These are phyloP conservation scores for Peniophora sp. DNA, from an alignment of 1,284 basidiomycete species.

Conservation along the genomic window DNA sequence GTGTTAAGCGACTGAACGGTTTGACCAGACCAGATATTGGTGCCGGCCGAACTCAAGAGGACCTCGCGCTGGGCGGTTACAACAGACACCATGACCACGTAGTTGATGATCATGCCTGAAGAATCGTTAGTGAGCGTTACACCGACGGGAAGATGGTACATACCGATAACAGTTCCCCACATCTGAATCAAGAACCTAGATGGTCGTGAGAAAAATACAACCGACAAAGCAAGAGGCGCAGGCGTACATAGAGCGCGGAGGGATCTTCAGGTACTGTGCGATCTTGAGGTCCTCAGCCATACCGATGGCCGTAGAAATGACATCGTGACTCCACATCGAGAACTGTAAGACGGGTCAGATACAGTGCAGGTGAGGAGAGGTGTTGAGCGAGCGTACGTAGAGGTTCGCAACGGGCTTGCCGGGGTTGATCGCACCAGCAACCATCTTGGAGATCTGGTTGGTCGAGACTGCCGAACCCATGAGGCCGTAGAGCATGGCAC, in stretches of 20 bases:
- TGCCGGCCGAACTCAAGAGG: constrained; percentile 42
- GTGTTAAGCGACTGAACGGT: constrained; percentile 31
- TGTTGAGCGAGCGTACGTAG: neutral
- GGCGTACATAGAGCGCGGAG: neutral
- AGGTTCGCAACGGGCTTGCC: constrained; percentile 56
- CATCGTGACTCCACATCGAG: constrained; percentile 59
- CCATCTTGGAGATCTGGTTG: constrained; percentile 1
- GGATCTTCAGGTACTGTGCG: constrained; percentile 51
- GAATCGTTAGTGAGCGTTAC: neutral
- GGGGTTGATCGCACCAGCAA: constrained; percentile 25
- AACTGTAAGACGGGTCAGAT: constrained; percentile 28
- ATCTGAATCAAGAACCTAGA: constrained; percentile 64
- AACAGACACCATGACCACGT: constrained; percentile 47
- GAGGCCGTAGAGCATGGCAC: neutral
- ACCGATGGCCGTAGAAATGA: constrained; percentile 40
- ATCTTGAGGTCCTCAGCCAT: constrained; percentile 60
- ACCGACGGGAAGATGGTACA: too few species aligned
- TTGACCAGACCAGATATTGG: constrained; percentile 45
- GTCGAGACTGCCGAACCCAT: neutral
- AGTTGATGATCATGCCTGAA: constrained; percentile 23
- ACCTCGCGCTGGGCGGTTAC: constrained; percentile 44
- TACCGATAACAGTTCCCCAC: constrained; percentile 55
- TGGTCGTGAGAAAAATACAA: constrained; percentile 59
- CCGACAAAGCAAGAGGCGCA: neutral
- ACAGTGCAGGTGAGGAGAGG: too few species aligned